These are phyloP conservation scores for Withania somnifera DNA, from an alignment of 305 asterid species.

Conservation along the genomic window DNA sequence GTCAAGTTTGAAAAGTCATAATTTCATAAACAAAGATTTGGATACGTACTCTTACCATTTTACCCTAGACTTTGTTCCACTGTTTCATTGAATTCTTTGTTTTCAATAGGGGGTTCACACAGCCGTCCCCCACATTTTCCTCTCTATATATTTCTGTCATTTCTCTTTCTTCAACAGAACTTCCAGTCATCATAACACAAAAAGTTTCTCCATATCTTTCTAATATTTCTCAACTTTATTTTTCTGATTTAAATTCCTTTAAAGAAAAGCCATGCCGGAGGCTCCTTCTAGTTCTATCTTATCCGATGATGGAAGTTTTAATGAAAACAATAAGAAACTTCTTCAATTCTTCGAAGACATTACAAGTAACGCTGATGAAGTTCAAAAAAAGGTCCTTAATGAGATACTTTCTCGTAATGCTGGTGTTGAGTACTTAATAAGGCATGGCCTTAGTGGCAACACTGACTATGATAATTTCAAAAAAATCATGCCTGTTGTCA, in stretches of 20 bases:
- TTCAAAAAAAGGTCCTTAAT: not conserved
- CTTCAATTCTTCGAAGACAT: conserved; percentile 3
- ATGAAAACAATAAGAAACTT: not conserved
- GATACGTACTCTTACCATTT: not conserved
- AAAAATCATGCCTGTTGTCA: conserved; percentile 1
- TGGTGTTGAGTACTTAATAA: conserved; percentile 5
- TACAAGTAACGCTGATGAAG: not conserved
- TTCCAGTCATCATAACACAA: not conserved
- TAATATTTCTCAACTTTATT: not conserved
- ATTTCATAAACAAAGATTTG: not conserved
- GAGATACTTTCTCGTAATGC: conserved; percentile 7
- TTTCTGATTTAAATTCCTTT: not conserved
- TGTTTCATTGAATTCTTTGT: conserved; percentile 2
- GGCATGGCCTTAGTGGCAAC: not conserved
- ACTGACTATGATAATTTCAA: not conserved
- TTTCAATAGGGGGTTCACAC: not conserved
- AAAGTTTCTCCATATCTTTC: not conserved
- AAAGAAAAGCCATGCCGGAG: not conserved
- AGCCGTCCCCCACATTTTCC: not conserved
- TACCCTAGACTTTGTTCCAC: not conserved
- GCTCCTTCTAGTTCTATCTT: not conserved
- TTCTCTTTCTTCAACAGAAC: not conserved
- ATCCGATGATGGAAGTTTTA: not conserved
- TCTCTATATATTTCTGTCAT: conserved; percentile 1
- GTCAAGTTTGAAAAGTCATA: conserved; percentile 1